These are phyloP conservation scores for Rutstroemia sp. DNA, from an alignment of 2,329 filamentous ascomycete genomes.

Conservation along the genomic window DNA sequence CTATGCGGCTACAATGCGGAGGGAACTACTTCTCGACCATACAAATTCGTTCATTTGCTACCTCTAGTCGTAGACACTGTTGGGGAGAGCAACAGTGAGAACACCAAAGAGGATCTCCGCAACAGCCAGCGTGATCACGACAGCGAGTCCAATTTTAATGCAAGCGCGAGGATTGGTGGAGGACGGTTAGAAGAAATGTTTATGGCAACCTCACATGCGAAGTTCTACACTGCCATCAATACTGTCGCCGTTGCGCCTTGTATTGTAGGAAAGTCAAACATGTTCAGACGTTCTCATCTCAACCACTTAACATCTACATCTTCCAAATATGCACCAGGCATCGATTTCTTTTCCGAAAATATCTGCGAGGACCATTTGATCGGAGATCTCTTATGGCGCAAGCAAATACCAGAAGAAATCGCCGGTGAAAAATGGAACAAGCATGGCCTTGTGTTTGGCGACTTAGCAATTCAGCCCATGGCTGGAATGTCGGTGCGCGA, in stretches of 20 bases:
- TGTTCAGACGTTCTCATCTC: conserved; percentile 92
- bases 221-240: conserved; percentile 98
- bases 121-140: conserved; percentile 14
- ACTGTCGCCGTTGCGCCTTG: conserved; percentile 85
- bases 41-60: conserved; percentile 93
- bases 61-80: conserved; percentile 79
- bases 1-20: conserved; percentile 60
- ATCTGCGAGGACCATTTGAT: conserved; percentile 98
- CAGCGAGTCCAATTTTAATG: conserved; percentile 19
- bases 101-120: conserved; percentile 20
- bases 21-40: conserved; percentile 45
- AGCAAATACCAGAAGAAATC: conserved; percentile 43
- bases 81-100: conserved; percentile 26
- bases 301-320: conserved; percentile 55
- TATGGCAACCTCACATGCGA: conserved; percentile 86
- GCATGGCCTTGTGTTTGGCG: conserved; percentile 77
- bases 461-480: conserved; percentile 86
- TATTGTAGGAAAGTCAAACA: conserved; percentile 94
- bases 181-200: conserved; percentile 91
- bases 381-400: conserved; percentile 81
- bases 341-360: conserved; percentile 90
- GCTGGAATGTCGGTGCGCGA: conserved; percentile 68
- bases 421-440: conserved; percentile 51
- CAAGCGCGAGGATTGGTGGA: conserved; percentile 46
- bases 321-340: conserved; percentile 49